Conservation (phyloP, 2,329 filamentous ascomycete genomes). For the Pyrenochaeta sp. region DNA sequence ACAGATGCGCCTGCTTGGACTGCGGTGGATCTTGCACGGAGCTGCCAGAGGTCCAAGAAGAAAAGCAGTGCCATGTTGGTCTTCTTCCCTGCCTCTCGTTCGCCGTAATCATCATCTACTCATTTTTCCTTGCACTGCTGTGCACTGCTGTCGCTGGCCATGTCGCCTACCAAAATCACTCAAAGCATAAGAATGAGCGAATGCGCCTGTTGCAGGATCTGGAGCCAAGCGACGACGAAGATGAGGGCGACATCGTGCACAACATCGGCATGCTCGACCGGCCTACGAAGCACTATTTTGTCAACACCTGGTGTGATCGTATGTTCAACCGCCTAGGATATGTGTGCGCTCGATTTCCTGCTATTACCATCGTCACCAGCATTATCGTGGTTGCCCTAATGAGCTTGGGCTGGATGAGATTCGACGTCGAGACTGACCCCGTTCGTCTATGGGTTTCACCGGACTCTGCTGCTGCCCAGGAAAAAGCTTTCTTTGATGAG, state of each 20-base stretch:
- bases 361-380: slow-evolving; percentile 79
- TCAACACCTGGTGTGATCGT: slow-evolving; percentile 84
- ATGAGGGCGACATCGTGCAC: slow-evolving; percentile 85
- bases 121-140: slow-evolving; percentile 74
- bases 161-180: slow-evolving; percentile 76
- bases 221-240: slow-evolving; percentile 87
- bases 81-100: slow-evolving; percentile 93
- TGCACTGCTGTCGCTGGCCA: slow-evolving; percentile 75
- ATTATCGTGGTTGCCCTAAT: slow-evolving; percentile 79
- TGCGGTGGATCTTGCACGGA: slow-evolving; percentile 86
- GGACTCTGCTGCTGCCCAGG: slow-evolving; percentile 85
- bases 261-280: slow-evolving; percentile 80
- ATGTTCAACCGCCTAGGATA: slow-evolving; percentile 84
- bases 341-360: slow-evolving; percentile 82
- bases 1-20: slow-evolving; percentile 92
- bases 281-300: slow-evolving; percentile 78
- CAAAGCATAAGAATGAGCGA: slow-evolving; percentile 78
- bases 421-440: slow-evolving; percentile 89
- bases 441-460: slow-evolving; percentile 97
- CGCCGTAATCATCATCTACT: slow-evolving; percentile 86
- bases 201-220: slow-evolving; percentile 88
- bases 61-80: slow-evolving; percentile 81
- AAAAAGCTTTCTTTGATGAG: slow-evolving; percentile 91
- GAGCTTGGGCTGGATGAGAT: slow-evolving; percentile 87
- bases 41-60: slow-evolving; percentile 76